Evolutionary conservation across 2,329 filamentous ascomycete species (phyloP), one percentile per base, ranked within the genome.

Genomic region (Alternaria hordeiaustralica): DNA sequence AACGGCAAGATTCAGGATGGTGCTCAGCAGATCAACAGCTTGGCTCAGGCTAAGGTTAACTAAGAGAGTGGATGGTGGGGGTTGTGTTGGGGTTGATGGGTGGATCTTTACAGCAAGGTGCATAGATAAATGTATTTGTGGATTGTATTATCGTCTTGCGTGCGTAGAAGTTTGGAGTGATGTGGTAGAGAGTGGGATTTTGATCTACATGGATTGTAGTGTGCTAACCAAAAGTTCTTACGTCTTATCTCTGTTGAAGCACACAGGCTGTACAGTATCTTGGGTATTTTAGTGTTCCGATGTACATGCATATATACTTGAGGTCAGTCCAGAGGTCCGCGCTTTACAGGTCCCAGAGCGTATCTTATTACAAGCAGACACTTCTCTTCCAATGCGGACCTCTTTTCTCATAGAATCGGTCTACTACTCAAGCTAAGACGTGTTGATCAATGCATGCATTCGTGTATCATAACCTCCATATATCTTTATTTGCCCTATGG

Each of bases 41-140:
- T 67, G 15, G 45, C 58, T 15, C 64, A 67, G 61, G 64, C 64
- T 23, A 67, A 67, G 61, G 61, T 64, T 43, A 67, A 67, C 55
- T 67, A 64, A 25, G n/a, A 18, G 18, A 33, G 21, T 20, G 41
- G 25, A 25, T 46, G 25, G 6, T 33, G 30, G 36, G 18, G 18
- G 1, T 45, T 36, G 11, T 20, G 26, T 36, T 5, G 2, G 46
- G 21, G 30, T 44, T 44, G 21, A 53, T 36, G 25, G 44, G 57
- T 59, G 45, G 11, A 59, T 54, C 30, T 20, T 3, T 28, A 53
- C 46, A 46, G 49, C 47, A 23, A 23, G 26, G 36, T 41, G 36
- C 0, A 41, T 41, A 6, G 0, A 41, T 41, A 41, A 41, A 41
- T 41, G n/a, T 18, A 41, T 41, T 41, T 18, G 36, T 41, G 36